phyloP scores from a whole-genome alignment of 805 yeast genomes.

The Saturnispora gosingensis region DNA sequence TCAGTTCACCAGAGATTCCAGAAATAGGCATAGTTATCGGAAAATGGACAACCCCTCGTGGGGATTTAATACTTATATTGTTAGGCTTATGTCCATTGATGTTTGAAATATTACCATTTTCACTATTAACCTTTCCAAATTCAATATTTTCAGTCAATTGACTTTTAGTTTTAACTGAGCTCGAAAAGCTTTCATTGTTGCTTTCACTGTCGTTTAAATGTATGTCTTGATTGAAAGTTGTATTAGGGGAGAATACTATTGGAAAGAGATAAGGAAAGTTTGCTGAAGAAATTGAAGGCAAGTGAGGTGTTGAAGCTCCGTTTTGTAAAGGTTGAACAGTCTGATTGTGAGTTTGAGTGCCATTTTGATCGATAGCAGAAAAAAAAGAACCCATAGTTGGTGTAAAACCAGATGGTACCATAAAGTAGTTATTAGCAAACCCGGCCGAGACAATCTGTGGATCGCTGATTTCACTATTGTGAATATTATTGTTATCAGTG shows the following conservation, averaged over 20 bases:
- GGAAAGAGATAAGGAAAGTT: background rate
- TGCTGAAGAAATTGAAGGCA: conserved; percentile 6
- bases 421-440: conserved; percentile 2
- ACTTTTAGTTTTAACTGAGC: background rate
- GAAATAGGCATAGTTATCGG: background rate
- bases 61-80: background rate
- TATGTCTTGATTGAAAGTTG: conserved; percentile 2
- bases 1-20: conserved; percentile 1
- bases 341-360: background rate
- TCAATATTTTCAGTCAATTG: background rate
- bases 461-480: background rate
- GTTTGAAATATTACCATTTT: background rate
- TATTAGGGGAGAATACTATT: conserved; percentile 1
- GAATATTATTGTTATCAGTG: background rate
- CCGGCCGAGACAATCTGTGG: conserved; percentile 1
- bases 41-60: background rate
- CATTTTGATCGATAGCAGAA: background rate
- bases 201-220: conserved; percentile 1
- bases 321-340: background rate
- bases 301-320: background rate
- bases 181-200: background rate
- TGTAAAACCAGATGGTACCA: background rate
- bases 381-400: background rate
- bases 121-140: background rate
- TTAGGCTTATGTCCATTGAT: background rate